Conservation (phyloP, 768 basidiomycete species). For the Scleroderma bovista region DNA sequence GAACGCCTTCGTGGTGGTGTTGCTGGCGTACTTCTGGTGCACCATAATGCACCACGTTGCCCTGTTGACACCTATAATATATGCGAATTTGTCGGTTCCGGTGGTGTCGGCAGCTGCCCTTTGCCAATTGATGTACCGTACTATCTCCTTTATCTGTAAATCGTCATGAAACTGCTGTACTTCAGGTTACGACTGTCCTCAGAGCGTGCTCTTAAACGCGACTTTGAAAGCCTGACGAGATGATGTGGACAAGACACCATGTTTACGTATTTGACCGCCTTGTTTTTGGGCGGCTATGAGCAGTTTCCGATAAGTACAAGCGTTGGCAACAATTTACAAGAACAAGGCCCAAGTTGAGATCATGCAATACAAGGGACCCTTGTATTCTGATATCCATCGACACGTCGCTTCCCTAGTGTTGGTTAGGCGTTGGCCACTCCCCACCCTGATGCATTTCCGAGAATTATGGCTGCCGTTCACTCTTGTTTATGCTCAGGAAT, state of each 20-base stretch:
- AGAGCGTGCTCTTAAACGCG: neutral
- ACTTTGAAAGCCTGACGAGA: neutral
- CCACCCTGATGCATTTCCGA: neutral
- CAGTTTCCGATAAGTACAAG: neutral
- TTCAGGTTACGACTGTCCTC: neutral
- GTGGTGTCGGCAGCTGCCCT: neutral
- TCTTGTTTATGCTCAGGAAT: neutral
- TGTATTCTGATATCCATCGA: constrained; percentile 9
- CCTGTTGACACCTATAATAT: neutral
- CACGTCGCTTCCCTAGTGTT: neutral
- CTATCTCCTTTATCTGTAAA: neutral
- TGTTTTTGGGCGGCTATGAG: neutral
- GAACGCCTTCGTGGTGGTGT: constrained; percentile 6
- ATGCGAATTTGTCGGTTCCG: neutral
- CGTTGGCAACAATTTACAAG: neutral
- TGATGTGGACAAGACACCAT: too few species aligned
- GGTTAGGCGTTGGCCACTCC: too few species aligned
- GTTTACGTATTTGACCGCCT: neutral
- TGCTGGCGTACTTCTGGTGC: neutral
- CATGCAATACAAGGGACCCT: constrained; percentile 20
- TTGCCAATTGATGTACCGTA: neutral
- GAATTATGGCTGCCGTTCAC: neutral
- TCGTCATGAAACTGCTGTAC: neutral
- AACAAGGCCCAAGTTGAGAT: neutral
- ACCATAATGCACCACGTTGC: too few species aligned